Base-by-base conservation (phyloP, 2,329 filamentous ascomycete genomes). In the Exserohilum rostratum region DNA sequence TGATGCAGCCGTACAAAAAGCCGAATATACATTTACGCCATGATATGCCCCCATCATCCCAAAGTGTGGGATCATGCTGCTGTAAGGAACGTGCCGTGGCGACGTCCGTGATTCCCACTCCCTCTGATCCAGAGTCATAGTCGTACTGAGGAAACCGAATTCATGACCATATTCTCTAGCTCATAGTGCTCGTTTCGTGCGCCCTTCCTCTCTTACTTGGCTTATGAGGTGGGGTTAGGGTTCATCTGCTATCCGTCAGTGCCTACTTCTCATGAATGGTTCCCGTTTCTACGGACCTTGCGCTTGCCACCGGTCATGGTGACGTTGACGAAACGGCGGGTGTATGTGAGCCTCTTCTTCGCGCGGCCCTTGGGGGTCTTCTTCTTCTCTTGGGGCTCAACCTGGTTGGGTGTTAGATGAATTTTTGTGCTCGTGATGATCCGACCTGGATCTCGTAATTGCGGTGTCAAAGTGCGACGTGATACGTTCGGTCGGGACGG, bases 221-320 rank as follows among this genome's bases (percentile, higher is more conserved):
- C 61, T 71, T 90, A 91, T 72, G 86, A 77, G 77, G 86, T 87
- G 74, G 90, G 89, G 86, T 91, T 91, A 79, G 90, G 89, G 87
- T 93, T 93, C 90, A 93, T 93, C 90, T 90, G 45, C 4, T 13
- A 51, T 27, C 20, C 10, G 50, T 67, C 58, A 65, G 60, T 49
- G 49, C 49, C 46, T 45, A 29, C 13, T 30, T 22, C 27, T 48
- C 13, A n/a, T 15, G n/a, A 10, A 38, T 7, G 6, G n/a, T 12
- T 12, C 17, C 7, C 20, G 5, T 22, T 13, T 72, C 68, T 45
- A 67, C 83, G 77, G 80, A 95, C 91, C 91, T 97, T 97, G 82
- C 93, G 87, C 93, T 98, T 98, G 84, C 93, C 93, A 81, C 92
- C 93, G 68, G 93, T 96, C 82, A 96, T 86, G 76, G 91, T 95